Conservation (phyloP, 75 land plant species). For the Chamaecyparis obtusa region DNA sequence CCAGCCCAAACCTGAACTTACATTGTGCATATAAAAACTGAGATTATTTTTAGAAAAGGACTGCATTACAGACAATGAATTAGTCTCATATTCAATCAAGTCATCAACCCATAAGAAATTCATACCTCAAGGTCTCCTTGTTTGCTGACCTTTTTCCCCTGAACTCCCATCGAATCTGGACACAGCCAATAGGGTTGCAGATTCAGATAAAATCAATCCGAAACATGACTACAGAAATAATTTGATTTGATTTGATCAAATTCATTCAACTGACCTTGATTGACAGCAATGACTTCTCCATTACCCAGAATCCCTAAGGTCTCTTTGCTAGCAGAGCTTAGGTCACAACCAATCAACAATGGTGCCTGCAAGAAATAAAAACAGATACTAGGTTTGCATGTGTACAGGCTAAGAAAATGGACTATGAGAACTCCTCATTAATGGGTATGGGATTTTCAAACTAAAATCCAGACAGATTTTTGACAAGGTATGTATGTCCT, state of each 20-base stretch:
- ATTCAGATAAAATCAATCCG: neutral
- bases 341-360: constrained; percentile 79
- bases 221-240: neutral
- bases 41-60: neutral
- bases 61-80: neutral
- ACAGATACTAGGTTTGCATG: neutral
- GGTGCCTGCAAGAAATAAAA: constrained; percentile 56
- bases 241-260: neutral
- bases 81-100: neutral
- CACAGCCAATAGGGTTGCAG: neutral
- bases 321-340: constrained; percentile 50
- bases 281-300: constrained; percentile 71
- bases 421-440: neutral
- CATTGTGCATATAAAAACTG: neutral
- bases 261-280: constrained; percentile 58
- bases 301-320: constrained; percentile 57
- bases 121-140: constrained; percentile 51
- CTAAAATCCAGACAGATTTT: neutral
- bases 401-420: neutral
- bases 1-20: constrained; percentile 77
- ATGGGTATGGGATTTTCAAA: neutral
- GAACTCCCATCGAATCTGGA: constrained; percentile 68
- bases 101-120: neutral
- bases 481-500: neutral
- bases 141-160: constrained; percentile 67